These are phyloP conservation scores for Kodamaea restingae DNA, from an alignment of 805 yeast species.

Conservation along the genomic window DNA sequence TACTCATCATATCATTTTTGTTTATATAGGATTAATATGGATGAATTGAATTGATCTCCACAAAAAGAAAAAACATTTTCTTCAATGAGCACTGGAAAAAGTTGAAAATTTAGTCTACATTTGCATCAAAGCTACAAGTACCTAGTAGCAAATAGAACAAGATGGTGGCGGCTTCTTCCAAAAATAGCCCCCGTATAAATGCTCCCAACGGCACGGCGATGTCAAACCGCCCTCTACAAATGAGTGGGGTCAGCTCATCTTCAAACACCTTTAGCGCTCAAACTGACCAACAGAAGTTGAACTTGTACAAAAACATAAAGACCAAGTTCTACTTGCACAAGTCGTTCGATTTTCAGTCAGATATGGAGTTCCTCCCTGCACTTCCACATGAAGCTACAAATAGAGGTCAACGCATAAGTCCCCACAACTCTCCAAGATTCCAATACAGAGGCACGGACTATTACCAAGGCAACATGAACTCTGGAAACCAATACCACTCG, in stretches of 20 bases:
- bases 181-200: neutral
- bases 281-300: constrained; percentile 11
- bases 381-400: constrained; percentile 14
- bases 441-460: constrained; percentile 11
- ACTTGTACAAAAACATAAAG: constrained; percentile 30
- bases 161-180: neutral
- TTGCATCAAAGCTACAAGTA: neutral
- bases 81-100: constrained; percentile 1
- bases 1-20: neutral
- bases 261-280: neutral
- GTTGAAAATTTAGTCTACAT: neutral
- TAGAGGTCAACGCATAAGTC: constrained; percentile 7
- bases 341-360: constrained; percentile 70
- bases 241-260: neutral
- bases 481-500: constrained; percentile 5
- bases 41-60: neutral
- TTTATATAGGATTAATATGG: neutral
- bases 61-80: constrained; percentile 1
- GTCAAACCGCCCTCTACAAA: neutral
- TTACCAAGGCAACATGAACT: constrained; percentile 3
- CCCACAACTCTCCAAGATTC: constrained; percentile 10
- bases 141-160: neutral
- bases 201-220: neutral
- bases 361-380: constrained; percentile 52
- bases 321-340: constrained; percentile 57